A percentile compares a stretch with the other conserved stretches of the same genome.
Evolutionary conservation across 176 grass and related monocot genomes (phyloP).

Genomic region (Triticum dicoccoides): DNA sequence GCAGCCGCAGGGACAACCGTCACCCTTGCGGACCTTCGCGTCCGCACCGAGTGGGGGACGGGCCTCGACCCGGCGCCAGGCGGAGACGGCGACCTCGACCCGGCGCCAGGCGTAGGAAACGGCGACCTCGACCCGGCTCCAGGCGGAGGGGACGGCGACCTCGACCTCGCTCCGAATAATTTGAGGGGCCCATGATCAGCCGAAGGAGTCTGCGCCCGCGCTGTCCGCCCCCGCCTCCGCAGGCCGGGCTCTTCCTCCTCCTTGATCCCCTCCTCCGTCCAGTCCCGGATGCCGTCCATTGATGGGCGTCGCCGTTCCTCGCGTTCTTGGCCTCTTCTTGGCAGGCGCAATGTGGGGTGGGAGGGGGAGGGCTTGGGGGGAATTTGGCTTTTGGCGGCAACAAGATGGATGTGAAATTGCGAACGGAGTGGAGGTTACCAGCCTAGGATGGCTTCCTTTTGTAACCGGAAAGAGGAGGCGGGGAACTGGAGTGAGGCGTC

Average conservation of each 20-base stretch:
- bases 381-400: slow-evolving; percentile 34
- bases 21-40: not conserved
- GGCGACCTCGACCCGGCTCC: not conserved
- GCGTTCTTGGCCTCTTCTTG: slow-evolving; percentile 36
- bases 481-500: no score
- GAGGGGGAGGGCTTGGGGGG: not conserved
- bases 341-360: not conserved
- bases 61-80: not conserved
- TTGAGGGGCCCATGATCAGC: not conserved
- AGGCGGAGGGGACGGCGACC: not conserved
- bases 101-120: not conserved
- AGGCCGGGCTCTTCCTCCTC: slow-evolving; percentile 8
- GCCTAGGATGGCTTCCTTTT: not conserved
- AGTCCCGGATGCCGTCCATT: slow-evolving; percentile 18
- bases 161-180: not conserved
- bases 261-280: slow-evolving; percentile 1
- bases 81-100: not conserved
- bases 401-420: not conserved
- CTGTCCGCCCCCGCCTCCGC: not conserved
- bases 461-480: not conserved
- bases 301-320: slow-evolving; percentile 1
- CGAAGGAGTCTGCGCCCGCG: not conserved
- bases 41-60: slow-evolving; percentile 19
- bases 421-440: not conserved
- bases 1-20: not conserved